phyloP scores from a whole-genome alignment of 257 asterid genomes.

The Capsicum pubescens region DNA sequence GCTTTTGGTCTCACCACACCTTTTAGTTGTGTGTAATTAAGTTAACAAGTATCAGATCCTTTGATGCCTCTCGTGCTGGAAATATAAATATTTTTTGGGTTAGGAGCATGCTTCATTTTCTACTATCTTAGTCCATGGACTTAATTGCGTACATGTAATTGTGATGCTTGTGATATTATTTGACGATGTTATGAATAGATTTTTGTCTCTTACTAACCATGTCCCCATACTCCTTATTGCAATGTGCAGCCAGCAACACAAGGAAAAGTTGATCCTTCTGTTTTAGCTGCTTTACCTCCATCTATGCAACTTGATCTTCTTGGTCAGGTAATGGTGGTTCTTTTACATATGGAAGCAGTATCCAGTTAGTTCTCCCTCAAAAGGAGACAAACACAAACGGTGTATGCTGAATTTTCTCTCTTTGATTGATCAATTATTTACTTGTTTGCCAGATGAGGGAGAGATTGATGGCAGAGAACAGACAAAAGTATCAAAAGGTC shows the following conservation, averaged over 20 bases:
- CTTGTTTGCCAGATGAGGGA: slow-evolving; percentile 87
- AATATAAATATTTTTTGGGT: not conserved
- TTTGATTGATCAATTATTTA: slow-evolving; percentile 32
- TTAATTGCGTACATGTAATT: not conserved
- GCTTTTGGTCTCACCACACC: not conserved
- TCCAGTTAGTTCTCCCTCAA: not conserved
- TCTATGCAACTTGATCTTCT: slow-evolving; percentile 99
- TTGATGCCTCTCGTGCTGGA: slow-evolving; percentile 13
- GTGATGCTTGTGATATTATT: slow-evolving; percentile 3
- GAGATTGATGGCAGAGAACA: slow-evolving; percentile 97
- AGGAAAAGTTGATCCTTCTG: slow-evolving; percentile 91
- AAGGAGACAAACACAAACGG: not conserved
- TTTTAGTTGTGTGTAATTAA: not conserved
- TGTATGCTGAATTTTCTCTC: not conserved
- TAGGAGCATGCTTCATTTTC: not conserved
- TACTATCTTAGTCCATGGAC: slow-evolving; percentile 1
- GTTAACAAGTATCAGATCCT: not conserved
- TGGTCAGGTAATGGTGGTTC: slow-evolving; percentile 65
- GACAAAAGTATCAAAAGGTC: slow-evolving; percentile 94
- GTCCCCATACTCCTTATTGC: not conserved
- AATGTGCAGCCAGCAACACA: slow-evolving; percentile 79
- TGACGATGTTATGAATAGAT: not conserved
- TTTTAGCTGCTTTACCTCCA: slow-evolving; percentile 93
- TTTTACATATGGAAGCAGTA: not conserved
- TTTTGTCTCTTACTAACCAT: slow-evolving; percentile 17